These are phyloP conservation scores for Yarrowia phangngaensis DNA, from an alignment of 805 yeast species.

Conservation along the genomic window DNA sequence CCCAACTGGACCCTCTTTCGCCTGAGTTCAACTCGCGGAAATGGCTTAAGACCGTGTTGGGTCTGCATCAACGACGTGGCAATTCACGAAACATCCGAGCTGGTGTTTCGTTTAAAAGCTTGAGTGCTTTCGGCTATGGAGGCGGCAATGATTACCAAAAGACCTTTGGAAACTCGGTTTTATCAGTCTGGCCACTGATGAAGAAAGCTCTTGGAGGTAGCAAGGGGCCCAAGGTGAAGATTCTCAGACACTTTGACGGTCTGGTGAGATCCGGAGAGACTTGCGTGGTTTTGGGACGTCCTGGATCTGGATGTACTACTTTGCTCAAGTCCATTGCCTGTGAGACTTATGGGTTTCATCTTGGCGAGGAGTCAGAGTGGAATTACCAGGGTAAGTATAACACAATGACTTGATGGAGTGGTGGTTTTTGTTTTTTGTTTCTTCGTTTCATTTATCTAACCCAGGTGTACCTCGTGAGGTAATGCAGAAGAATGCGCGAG, in stretches of 20 bases:
- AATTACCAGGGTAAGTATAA: conserved; percentile 39
- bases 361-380: conserved; percentile 49
- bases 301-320: conserved; percentile 77
- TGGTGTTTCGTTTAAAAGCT: conserved; percentile 55
- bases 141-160: conserved; percentile 63
- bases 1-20: conserved; percentile 55
- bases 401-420: background rate
- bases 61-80: conserved; percentile 40
- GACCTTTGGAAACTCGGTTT: conserved; percentile 47
- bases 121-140: conserved; percentile 59
- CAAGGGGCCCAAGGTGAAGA: conserved; percentile 39
- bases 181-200: conserved; percentile 43
- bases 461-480: conserved; percentile 31
- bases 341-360: conserved; percentile 56
- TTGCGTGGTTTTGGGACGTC: conserved; percentile 67
- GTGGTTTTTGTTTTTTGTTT: too few relatives aligned
- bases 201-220: conserved; percentile 32
- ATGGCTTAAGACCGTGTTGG: conserved; percentile 61
- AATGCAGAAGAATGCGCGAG: conserved; percentile 52
- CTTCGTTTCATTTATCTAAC: too few relatives aligned
- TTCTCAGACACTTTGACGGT: conserved; percentile 57
- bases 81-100: conserved; percentile 41
- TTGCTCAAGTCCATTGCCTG: conserved; percentile 45
- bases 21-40: conserved; percentile 53
- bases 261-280: conserved; percentile 58